phyloP scores from a whole-genome alignment of 1,139 yeast genomes.

The Arxiozyma heterogenica region DNA sequence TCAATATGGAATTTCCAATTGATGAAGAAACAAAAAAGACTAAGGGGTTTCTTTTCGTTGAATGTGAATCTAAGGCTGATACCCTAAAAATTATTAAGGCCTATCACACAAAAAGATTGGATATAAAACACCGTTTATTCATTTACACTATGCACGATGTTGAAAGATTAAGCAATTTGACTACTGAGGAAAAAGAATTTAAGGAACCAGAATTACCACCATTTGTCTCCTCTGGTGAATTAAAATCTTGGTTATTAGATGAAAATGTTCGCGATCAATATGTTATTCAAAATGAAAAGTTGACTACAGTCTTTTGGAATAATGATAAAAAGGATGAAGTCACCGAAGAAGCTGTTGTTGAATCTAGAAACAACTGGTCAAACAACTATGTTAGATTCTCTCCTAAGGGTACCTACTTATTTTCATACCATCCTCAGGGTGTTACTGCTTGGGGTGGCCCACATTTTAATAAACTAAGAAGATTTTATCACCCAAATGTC shows the following conservation, averaged over 20 bases:
- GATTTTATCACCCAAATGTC: slow-evolving; percentile 84
- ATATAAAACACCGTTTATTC: slow-evolving; percentile 81
- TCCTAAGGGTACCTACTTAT: slow-evolving; percentile 83
- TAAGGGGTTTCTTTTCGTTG: slow-evolving; percentile 82
- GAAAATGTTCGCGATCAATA: slow-evolving; percentile 86
- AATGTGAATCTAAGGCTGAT: slow-evolving; percentile 56
- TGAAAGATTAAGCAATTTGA: slow-evolving; percentile 67
- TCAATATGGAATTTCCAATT: slow-evolving; percentile 64
- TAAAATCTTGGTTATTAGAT: slow-evolving; percentile 88
- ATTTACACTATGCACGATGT: slow-evolving; percentile 80
- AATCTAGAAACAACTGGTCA: slow-evolving; percentile 78
- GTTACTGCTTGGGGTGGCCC: slow-evolving; percentile 95
- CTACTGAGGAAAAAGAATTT: slow-evolving; percentile 42
- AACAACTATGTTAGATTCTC: slow-evolving; percentile 77
- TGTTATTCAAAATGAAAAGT: slow-evolving; percentile 68
- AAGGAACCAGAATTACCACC: slow-evolving; percentile 63
- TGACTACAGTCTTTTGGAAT: slow-evolving; percentile 84
- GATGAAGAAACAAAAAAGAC: slow-evolving; percentile 61
- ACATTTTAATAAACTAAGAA: slow-evolving; percentile 60
- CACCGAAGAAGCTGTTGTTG: slow-evolving; percentile 62
- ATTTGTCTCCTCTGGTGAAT: slow-evolving; percentile 67
- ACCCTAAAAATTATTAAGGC: slow-evolving; percentile 76
- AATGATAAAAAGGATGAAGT: slow-evolving; percentile 48
- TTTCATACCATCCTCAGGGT: slow-evolving; percentile 91
- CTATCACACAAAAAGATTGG: slow-evolving; percentile 83